Evolutionary conservation across 768 basidiomycete genomes (phyloP).

Genomic region (Coprinopsis cinerea): DNA sequence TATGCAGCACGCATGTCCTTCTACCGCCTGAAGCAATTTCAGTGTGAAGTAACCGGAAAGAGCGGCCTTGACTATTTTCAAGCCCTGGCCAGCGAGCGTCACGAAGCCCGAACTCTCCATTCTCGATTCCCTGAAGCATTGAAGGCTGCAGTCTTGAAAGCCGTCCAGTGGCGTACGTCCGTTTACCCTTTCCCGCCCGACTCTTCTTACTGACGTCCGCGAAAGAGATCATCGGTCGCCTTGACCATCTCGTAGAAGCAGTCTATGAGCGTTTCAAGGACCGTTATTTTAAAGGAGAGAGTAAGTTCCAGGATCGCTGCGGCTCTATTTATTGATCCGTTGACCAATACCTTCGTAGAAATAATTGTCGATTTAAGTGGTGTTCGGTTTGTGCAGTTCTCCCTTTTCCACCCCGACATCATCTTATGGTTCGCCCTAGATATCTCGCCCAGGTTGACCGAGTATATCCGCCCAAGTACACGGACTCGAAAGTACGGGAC

Average conservation of each 20-base stretch:
- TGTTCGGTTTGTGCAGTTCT: conserved; percentile 56
- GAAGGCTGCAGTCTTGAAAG: conserved; percentile 84
- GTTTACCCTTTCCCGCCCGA: conserved; percentile 14
- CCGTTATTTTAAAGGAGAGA: conserved; percentile 87
- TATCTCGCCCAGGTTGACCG: conserved; percentile 79
- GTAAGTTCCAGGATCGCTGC: conserved; percentile 31
- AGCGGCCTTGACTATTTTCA: conserved; percentile 91
- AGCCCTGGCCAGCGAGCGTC: conserved; percentile 85
- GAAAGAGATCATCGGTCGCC: conserved; percentile 91
- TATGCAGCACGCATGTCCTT: conserved; percentile 93
- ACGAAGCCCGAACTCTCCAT: conserved; percentile 86
- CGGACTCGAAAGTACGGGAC: conserved; percentile 41
- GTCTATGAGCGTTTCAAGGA: conserved; percentile 96
- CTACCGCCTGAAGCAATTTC: conserved; percentile 90
- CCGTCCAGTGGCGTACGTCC: conserved; percentile 94
- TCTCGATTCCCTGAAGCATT: conserved; percentile 88
- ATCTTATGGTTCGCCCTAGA: conserved; percentile 33
- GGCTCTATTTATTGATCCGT: conserved; percentile 14
- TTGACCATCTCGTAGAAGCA: conserved; percentile 92
- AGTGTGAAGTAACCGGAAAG: conserved; percentile 96
- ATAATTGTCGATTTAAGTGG: conserved; percentile 84
- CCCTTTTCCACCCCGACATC: conserved; percentile 4
- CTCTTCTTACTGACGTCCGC: conserved; percentile 14
- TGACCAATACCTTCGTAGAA: conserved; percentile 36
- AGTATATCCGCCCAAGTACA: conserved; percentile 64